Conservation (phyloP, 2,329 filamentous ascomycete genomes). For the Chrysosporium queenslandicum region DNA sequence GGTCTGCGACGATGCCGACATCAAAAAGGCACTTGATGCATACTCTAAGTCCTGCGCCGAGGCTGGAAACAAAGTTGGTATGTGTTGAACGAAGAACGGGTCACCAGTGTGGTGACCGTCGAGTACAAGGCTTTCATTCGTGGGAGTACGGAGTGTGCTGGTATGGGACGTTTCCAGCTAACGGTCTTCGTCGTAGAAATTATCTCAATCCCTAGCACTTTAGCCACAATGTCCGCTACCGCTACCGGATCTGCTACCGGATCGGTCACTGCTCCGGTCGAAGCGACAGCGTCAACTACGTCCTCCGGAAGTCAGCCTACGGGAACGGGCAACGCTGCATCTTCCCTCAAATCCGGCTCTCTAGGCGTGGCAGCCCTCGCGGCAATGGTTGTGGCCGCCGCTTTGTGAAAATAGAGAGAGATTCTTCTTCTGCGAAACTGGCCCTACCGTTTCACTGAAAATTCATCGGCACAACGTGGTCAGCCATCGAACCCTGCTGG, state of each 20-base stretch:
- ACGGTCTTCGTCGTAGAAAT: slow-evolving; percentile 9
- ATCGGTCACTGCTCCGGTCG: slow-evolving; percentile 23
- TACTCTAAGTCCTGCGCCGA: slow-evolving; percentile 33
- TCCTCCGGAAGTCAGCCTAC: slow-evolving; percentile 16
- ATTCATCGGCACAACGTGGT: neutral
- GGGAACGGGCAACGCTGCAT: slow-evolving; percentile 21
- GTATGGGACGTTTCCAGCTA: slow-evolving; percentile 8
- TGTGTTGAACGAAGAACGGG: slow-evolving; percentile 18
- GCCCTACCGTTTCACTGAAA: neutral
- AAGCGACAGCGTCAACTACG: slow-evolving; percentile 15
- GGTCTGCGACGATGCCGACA: slow-evolving; percentile 26
- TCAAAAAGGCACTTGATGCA: slow-evolving; percentile 29
- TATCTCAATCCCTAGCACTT: slow-evolving; percentile 1
- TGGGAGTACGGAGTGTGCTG: no score
- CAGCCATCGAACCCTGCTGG: neutral
- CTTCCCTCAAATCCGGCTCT: slow-evolving; percentile 28
- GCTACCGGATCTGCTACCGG: slow-evolving; percentile 9
- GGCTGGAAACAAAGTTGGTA: slow-evolving; percentile 36
- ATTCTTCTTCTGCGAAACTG: neutral
- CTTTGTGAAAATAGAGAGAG: slow-evolving; percentile 11
- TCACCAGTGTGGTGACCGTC: neutral
- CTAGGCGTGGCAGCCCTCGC: slow-evolving; percentile 32
- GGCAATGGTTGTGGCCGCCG: slow-evolving; percentile 34
- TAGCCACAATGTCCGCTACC: slow-evolving; percentile 8
- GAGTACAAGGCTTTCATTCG: no score